These are phyloP conservation scores for Eucalyptus albens DNA, from an alignment of 345 rosid species.

Conservation along the genomic window DNA sequence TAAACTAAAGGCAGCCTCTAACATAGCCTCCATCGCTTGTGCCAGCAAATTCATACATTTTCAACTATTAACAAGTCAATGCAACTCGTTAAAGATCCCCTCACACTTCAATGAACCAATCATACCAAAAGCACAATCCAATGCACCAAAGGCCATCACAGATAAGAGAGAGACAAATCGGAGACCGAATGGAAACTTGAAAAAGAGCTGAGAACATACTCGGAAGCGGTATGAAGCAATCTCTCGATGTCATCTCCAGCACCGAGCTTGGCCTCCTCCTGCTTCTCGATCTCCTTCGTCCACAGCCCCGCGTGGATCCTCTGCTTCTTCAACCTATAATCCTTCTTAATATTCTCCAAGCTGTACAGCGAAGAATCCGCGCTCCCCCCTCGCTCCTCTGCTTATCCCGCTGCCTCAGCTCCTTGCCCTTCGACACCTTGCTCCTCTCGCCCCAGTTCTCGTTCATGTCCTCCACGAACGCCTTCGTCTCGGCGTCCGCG, in stretches of 20 bases:
- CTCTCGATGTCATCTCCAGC: constrained; percentile 63
- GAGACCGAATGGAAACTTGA: not conserved
- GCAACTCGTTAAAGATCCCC: not conserved
- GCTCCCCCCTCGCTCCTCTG: not conserved
- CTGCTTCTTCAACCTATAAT: constrained; percentile 88
- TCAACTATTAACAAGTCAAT: not conserved
- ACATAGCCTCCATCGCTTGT: not conserved
- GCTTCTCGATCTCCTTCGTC: constrained; percentile 85
- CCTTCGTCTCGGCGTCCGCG: constrained; percentile 64
- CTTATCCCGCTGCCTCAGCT: constrained; percentile 1
- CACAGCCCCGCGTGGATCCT: constrained; percentile 84
- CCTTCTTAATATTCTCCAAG: constrained; percentile 79
- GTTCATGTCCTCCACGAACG: constrained; percentile 88
- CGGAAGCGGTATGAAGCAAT: constrained; percentile 79
- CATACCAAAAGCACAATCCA: not conserved
- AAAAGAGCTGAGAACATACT: constrained; percentile 23
- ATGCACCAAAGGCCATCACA: not conserved
- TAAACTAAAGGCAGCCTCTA: not conserved
- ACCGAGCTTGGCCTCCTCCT: constrained; percentile 59
- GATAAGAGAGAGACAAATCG: not conserved
- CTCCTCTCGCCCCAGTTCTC: constrained; percentile 82
- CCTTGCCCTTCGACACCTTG: constrained; percentile 10
- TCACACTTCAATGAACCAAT: not conserved
- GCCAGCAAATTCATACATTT: not conserved
- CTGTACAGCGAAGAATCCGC: constrained; percentile 35